Percentiles rank a stretch among this genome's conserved stretches.
phyloP scores from a whole-genome alignment of 1,284 basidiomycete species.

The Papiliotrema fonsecae region DNA sequence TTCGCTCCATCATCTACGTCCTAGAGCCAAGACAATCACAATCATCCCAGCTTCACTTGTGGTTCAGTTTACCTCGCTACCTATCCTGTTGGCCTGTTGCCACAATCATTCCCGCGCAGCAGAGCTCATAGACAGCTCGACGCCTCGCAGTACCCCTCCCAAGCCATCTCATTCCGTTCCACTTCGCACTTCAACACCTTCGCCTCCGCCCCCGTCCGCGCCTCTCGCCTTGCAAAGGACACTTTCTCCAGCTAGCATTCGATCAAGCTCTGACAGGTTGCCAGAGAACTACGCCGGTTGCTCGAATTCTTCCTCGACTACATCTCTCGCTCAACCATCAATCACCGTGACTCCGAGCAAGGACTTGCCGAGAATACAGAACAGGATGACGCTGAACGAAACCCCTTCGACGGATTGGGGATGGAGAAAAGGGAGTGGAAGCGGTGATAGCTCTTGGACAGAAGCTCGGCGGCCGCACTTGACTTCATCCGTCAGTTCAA shows the following conservation, averaged over 20 bases:
- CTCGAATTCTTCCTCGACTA: background rate
- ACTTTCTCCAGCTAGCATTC: background rate
- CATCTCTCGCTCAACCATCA: too few species aligned
- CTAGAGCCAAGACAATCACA: too few species aligned
- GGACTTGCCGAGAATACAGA: too few species aligned
- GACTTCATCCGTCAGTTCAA: background rate
- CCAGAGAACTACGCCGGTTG: background rate
- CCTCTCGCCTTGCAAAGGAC: too few species aligned
- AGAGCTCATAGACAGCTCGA: background rate
- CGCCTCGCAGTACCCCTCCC: background rate
- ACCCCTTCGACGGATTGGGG: background rate
- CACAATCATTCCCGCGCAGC: too few species aligned
- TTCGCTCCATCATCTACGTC: too few species aligned
- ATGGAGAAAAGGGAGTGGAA: background rate
- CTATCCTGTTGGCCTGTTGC: too few species aligned
- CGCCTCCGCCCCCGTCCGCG: background rate
- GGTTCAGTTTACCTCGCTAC: too few species aligned
- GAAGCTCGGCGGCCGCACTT: background rate
- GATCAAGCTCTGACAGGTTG: background rate
- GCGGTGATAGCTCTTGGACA: background rate
- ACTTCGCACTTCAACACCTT: background rate
- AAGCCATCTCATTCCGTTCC: background rate
- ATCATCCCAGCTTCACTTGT: too few species aligned
- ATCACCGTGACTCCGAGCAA: too few species aligned
- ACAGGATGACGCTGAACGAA: too few species aligned